Evolutionary conservation across 345 rosid genomes (phyloP).

Genomic region (Durio zibethinus): DNA sequence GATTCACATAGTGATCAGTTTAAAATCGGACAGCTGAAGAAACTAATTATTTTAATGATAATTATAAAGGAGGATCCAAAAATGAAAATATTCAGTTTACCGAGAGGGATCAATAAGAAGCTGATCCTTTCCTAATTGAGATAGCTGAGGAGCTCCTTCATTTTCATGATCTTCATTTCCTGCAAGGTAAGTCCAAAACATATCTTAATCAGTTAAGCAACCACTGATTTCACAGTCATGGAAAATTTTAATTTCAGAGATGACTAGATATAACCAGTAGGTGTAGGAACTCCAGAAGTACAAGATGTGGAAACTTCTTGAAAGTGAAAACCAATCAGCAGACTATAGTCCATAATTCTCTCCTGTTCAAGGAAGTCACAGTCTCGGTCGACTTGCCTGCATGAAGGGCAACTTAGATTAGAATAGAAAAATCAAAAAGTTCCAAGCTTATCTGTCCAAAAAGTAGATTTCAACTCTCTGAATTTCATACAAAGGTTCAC

Average conservation of each 20-base stretch:
- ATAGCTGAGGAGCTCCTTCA: constrained; percentile 6
- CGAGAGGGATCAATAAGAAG: constrained; percentile 54
- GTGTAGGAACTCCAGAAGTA: constrained; percentile 51
- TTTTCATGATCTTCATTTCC: constrained; percentile 40
- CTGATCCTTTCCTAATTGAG: constrained; percentile 47
- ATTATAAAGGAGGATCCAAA: background rate
- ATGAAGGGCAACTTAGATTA: background rate
- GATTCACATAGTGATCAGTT: background rate
- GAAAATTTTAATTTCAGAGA: background rate
- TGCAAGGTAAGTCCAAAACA: constrained; percentile 28
- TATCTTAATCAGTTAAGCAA: constrained; percentile 17
- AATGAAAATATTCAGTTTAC: constrained; percentile 35
- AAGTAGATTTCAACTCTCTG: background rate
- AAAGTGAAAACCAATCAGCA: constrained; percentile 86
- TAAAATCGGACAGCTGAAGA: background rate
- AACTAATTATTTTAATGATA: background rate
- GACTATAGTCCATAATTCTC: constrained; percentile 96
- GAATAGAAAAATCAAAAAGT: background rate
- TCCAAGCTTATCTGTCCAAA: background rate
- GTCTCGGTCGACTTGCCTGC: constrained; percentile 94
- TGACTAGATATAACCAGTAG: constrained; percentile 49
- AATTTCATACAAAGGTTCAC: background rate
- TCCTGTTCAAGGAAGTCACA: constrained; percentile 93
- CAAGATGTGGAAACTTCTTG: constrained; percentile 52
- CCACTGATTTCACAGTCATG: constrained; percentile 12